phyloP scores from a whole-genome alignment of 768 basidiomycete species.

The Phanerochaete carnosa region DNA sequence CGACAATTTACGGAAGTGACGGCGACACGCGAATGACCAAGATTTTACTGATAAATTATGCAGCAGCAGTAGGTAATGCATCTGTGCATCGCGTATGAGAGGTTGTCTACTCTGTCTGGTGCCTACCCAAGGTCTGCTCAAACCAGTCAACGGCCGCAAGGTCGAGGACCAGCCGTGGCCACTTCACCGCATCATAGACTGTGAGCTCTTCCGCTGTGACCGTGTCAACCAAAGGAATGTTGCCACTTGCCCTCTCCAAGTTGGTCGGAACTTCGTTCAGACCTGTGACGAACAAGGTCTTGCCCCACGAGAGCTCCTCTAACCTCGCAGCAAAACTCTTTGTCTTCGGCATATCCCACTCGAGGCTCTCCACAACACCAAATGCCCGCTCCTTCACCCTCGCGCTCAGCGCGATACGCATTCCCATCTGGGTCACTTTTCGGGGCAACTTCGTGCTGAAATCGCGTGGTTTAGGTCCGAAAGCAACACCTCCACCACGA shows the following conservation, averaged over 20 bases:
- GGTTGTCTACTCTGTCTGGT: slow-evolving; percentile 26
- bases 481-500: slow-evolving; percentile 88
- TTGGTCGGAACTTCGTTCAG: slow-evolving; percentile 48
- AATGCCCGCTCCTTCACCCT: slow-evolving; percentile 75
- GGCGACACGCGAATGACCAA: not conserved
- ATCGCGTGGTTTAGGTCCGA: slow-evolving; percentile 88
- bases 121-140: slow-evolving; percentile 52
- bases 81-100: slow-evolving; percentile 19
- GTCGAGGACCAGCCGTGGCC: slow-evolving; percentile 81
- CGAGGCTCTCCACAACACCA: slow-evolving; percentile 69
- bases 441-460: slow-evolving; percentile 91
- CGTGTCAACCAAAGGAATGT: slow-evolving; percentile 68
- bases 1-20: not conserved
- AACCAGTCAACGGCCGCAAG: slow-evolving; percentile 77
- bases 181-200: slow-evolving; percentile 82
- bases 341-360: slow-evolving; percentile 75
- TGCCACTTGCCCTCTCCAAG: slow-evolving; percentile 60
- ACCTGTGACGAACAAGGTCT: slow-evolving; percentile 77
- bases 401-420: slow-evolving; percentile 84
- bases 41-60: not conserved
- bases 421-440: slow-evolving; percentile 90
- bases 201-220: slow-evolving; percentile 62
- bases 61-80: not conserved
- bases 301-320: slow-evolving; percentile 60
- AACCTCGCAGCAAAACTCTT: slow-evolving; percentile 61